A percentile compares a stretch with the other conserved stretches of the same genome.
Conservation (phyloP, 805 yeast genomes). For the Saturnispora sekii region DNA sequence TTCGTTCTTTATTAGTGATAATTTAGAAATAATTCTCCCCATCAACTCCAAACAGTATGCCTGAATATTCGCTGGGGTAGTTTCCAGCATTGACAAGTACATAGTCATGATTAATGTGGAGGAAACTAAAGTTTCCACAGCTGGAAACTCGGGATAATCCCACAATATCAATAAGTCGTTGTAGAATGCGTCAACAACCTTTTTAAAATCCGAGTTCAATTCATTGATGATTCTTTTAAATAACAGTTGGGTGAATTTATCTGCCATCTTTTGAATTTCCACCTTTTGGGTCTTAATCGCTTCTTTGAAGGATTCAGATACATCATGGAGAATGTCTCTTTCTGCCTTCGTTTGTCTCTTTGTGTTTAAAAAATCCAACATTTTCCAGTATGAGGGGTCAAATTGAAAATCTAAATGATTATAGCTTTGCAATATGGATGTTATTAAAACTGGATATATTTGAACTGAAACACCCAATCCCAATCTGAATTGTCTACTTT, state of each 20-base stretch:
- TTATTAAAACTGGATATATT: conserved; percentile 35
- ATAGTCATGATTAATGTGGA: conserved; percentile 38
- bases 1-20: conserved; percentile 28
- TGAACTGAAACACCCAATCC: conserved; percentile 41
- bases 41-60: conserved; percentile 47
- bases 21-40: conserved; percentile 49
- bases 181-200: conserved; percentile 41
- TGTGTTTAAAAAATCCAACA: conserved; percentile 5
- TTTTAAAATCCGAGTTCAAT: conserved; percentile 26
- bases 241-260: conserved; percentile 24
- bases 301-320: neutral
- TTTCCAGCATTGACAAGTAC: conserved; percentile 18
- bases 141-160: conserved; percentile 52
- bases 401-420: conserved; percentile 13
- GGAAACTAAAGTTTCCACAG: conserved; percentile 40
- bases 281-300: neutral
- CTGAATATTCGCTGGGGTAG: conserved; percentile 33
- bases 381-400: conserved; percentile 19
- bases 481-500: conserved; percentile 35
- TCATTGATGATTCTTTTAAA: conserved; percentile 23
- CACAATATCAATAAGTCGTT: conserved; percentile 47
- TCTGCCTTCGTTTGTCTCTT: conserved; percentile 9
- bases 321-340: conserved; percentile 4
- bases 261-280: conserved; percentile 11
- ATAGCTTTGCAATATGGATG: conserved; percentile 31